Base-by-base conservation (phyloP, 2,329 filamentous ascomycete genomes). In the Apiospora malaysiana region DNA sequence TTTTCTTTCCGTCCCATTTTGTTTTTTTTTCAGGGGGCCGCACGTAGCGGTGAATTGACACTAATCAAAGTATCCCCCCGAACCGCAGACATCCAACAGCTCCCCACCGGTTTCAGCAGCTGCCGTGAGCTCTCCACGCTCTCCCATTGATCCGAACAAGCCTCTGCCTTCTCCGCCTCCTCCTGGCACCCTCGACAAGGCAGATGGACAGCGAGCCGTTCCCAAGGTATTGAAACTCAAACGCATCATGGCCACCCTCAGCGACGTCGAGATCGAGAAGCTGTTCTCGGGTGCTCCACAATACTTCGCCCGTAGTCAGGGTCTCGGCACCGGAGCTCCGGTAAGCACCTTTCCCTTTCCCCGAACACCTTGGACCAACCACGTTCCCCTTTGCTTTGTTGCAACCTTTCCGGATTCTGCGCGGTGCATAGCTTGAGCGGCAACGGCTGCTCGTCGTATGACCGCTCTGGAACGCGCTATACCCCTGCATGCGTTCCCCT, bases 261-360 rank as follows among this genome's bases (percentile, higher is more conserved):
- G 82, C 75, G 85, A 89, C 65, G 82, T 84, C 51, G 89, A 92
- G 74, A 82, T 93, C 68, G 89, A 91, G 81, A 89, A 90, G 79
- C 86, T 93, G 76, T 94, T 93, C 83, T 92, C 91, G 37, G 91
- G 92, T n/a, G 92, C 92, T 59, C 92, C 92, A 73, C 91, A 93
- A 78, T 93, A 91, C 82, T 90, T 90, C 79, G 86, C 89, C 74
- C 86, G 88, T 69, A 87, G 85, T 71, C 86, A 89, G 75, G 87
- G 88, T 49, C 87, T 90, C 78, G 88, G 85, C 78, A 86, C 85
- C 71, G 89, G 86, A 68, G 87, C 89, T 47, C 88, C 88, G 27
- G 56, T 63, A 63, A 63, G 56, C 56, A 63, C 27, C 32, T 40
- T 40, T 63, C 32, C 32, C n/a, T n/a, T n/a, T n/a, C 12, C 32